phyloP scores from a whole-genome alignment of 2,329 filamentous ascomycete species.

The Colletotrichum lentis region DNA sequence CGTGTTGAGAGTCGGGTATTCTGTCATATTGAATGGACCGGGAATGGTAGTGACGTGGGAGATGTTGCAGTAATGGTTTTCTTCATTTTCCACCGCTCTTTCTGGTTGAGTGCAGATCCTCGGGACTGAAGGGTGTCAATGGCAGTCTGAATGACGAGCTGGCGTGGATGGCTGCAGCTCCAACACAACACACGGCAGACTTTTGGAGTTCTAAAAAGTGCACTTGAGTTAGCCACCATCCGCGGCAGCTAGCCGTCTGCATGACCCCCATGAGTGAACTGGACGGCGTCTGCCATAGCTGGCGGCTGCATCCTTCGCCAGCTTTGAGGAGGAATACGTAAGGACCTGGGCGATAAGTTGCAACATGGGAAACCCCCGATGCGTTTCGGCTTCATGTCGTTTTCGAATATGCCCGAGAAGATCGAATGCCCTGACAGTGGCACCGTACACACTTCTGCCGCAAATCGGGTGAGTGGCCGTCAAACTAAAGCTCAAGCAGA shows the following conservation, averaged over 20 bases:
- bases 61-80: conserved; percentile 7
- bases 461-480: neutral
- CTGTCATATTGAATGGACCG: conserved; percentile 11
- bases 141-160: conserved; percentile 31
- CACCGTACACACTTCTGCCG: neutral
- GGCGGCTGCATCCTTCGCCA: conserved; percentile 10
- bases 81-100: conserved; percentile 33
- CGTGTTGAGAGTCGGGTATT: conserved; percentile 7
- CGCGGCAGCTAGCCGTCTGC: conserved; percentile 32
- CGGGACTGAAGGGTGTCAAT: conserved; percentile 7
- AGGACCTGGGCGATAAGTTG: conserved; percentile 11
- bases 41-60: conserved; percentile 24
- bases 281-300: conserved; percentile 27
- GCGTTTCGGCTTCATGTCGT: conserved; percentile 5
- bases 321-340: conserved; percentile 15
- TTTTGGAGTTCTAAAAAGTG: conserved; percentile 21
- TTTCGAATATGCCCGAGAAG: conserved; percentile 4
- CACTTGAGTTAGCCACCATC: conserved; percentile 12
- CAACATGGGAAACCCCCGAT: conserved; percentile 4
- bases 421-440: conserved; percentile 1
- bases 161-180: conserved; percentile 32
- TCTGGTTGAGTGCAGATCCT: conserved; percentile 26
- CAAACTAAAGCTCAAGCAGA: neutral
- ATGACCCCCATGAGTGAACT: conserved; percentile 30
- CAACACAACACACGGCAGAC: conserved; percentile 24